Base-by-base conservation (phyloP, 2,329 filamentous ascomycete species). In the Anthostomella pinea region DNA sequence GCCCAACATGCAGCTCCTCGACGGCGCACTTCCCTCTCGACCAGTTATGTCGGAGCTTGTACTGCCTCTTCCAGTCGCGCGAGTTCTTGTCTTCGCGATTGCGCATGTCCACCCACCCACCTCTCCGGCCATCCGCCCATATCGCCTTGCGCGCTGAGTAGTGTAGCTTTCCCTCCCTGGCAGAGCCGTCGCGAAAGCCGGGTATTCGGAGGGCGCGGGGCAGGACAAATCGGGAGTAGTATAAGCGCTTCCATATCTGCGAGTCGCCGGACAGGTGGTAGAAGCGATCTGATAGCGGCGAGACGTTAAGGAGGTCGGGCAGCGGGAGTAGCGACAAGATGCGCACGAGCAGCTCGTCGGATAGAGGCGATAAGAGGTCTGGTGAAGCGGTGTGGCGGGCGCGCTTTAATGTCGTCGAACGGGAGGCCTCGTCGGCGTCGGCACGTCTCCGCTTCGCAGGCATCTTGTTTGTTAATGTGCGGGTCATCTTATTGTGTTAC, bases 21-120 rank as follows among this genome's bases (percentile, higher is more conserved):
- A 95, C 79, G 23, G 79, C 83, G 53, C 88, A 95, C 49, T 78
- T 81, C 1, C 91, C 93, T 44, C 75, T 79, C 1, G 85, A 78
- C 93, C 93, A 97, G 64, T 97, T 97, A 58, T 95, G 85, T 29
- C 87, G 77, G 32, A 96, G 70, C 54, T 84, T 87, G 63, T 94
- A 97, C 53, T 93, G 85, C 43, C 78, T 76, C 67, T 94, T 59
- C 57, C 57, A 60, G 31, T 57, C 39, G 29, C 48, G 46, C 16
- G 40, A 45, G 5, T 45, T 37, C 6, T 44, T 38, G 5, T 35
- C 39, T 9, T 30, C 19, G 10, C 81, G 60, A 41, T 75, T 69
- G 23, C 74, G 68, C 44, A 84, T 77, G 33, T 81, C 75, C 1
- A 66, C 61, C 41, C 66, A 56, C 11, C 68, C 68, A 11, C 67